These are phyloP conservation scores for Tephrocybe rancida DNA, from an alignment of 768 basidiomycete species.

Conservation along the genomic window DNA sequence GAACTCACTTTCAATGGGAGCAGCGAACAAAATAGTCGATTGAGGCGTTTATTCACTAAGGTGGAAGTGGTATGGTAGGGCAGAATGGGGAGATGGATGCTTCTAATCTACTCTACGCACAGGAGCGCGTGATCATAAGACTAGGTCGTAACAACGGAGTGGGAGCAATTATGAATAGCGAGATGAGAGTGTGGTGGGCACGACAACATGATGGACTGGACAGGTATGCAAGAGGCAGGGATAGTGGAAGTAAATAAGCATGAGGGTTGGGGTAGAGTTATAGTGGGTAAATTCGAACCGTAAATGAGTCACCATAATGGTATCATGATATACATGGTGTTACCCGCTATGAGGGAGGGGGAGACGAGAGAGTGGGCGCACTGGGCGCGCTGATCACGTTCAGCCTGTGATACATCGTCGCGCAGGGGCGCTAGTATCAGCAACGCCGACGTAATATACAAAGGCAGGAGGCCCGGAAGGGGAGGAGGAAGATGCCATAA, in stretches of 20 bases:
- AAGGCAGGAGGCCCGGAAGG: constrained; percentile 13
- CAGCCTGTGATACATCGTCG: constrained; percentile 6
- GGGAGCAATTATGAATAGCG: too few relatives aligned
- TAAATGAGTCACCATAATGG: constrained; percentile 14
- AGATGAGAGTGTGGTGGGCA: neutral
- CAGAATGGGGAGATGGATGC: neutral
- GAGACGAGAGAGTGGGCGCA: neutral
- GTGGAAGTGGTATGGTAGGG: neutral
- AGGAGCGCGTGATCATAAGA: constrained; percentile 4
- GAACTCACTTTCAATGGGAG: too few relatives aligned
- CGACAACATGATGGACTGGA: neutral
- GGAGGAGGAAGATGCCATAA: constrained; percentile 11
- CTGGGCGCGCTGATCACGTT: neutral
- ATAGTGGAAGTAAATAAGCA: neutral
- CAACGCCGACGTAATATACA: constrained; percentile 7
- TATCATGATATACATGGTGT: constrained; percentile 17
- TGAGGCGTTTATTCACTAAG: too few relatives aligned
- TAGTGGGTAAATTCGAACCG: neutral
- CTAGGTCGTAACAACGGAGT: neutral
- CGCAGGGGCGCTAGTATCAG: constrained; percentile 10
- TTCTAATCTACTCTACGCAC: constrained; percentile 16
- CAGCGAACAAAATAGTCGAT: too few relatives aligned
- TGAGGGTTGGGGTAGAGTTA: neutral
- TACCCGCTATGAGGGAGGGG: constrained; percentile 2
- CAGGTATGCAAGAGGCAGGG: neutral